Evolutionary conservation across 164 flowering plant genomes (phyloP), one percentile per base, ranked within the genome.

Genomic region (Stephania japonica): DNA sequence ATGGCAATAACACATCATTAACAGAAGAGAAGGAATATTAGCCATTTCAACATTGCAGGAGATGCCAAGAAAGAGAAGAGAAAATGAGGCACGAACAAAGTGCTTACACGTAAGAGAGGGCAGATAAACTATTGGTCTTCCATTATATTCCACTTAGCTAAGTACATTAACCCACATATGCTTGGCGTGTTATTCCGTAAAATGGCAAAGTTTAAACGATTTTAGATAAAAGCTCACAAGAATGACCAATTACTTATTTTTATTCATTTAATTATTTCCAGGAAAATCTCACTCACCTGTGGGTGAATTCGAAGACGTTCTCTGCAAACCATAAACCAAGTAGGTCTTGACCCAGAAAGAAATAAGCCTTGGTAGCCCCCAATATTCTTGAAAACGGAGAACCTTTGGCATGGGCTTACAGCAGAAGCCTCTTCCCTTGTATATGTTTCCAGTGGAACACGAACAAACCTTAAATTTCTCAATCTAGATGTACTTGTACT

Each of bases 271-370:
- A 19, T n/a, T 41, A 21, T 67, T 65, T 41, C 66, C 44, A 3
- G 14, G 47, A 68, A 53, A 26, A 71, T 44, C 23, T 62, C 42
- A 68, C 84, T 81, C 56, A 95, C 99, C 97, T 96, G 99, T 70
- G 98, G 98, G 81, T 96, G 99, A 76, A 93, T 75, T 75, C 99
- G 89, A 63, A 96, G 87, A 18, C 99, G 87, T 78, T 91, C 97
- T 74, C 99, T 86, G 80, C 92, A 92, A 32, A 89, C 79, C 97
- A 96, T 92, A 81, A 91, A 86, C 99, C 99, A 93, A 69, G 87
- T 81, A 18, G 99, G 98, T 79, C 94, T 88, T 75, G 95, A 85
- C 32, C 99, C 98, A 70, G 93, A 85, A 72, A 96, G 87, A 76
- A 93, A 96, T n/a, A 93, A 77, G 42, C 99, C 99, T 76, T 92